These are phyloP conservation scores for Cladosporium phlei DNA, from an alignment of 2,329 filamentous ascomycete species.

Conservation along the genomic window DNA sequence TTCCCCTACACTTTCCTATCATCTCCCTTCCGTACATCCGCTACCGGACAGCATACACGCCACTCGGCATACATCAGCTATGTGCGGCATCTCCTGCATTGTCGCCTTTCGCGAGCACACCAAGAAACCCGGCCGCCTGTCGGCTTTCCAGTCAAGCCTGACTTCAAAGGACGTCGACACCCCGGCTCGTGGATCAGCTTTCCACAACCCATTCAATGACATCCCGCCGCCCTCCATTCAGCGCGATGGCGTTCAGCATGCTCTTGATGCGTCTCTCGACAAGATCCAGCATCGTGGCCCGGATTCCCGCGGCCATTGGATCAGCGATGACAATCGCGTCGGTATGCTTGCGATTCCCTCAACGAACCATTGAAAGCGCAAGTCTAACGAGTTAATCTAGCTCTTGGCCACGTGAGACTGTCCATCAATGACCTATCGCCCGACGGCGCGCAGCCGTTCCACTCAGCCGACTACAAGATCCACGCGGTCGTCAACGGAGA, in stretches of 20 bases:
- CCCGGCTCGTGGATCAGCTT: too few relatives aligned
- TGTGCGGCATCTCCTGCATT: conserved; percentile 31
- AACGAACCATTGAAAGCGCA: not conserved
- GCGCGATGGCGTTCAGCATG: too few relatives aligned
- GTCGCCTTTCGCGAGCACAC: too few relatives aligned
- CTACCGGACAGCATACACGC: not conserved
- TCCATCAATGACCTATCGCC: conserved; percentile 50
- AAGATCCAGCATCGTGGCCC: conserved; percentile 44
- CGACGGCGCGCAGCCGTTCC: conserved; percentile 44
- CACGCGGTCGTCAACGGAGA: conserved; percentile 59
- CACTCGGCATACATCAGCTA: too few relatives aligned
- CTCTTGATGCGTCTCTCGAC: conserved; percentile 33
- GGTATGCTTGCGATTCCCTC: conserved; percentile 29
- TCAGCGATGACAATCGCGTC: conserved; percentile 40
- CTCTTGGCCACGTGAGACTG: conserved; percentile 48
- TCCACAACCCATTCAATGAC: too few relatives aligned
- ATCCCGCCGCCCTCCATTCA: too few relatives aligned
- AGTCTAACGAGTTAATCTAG: conserved; percentile 22
- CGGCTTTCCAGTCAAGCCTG: too few relatives aligned
- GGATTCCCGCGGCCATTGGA: conserved; percentile 44
- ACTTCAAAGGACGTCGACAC: too few relatives aligned
- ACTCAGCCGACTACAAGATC: conserved; percentile 29
- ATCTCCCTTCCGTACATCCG: not conserved
- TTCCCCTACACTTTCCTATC: too few relatives aligned
- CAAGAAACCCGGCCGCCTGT: too few relatives aligned